Percentiles rank a stretch among this genome's conserved stretches.
These are phyloP conservation scores for Rhodocollybia butyracea DNA, from an alignment of 768 basidiomycete genomes.

Conservation along the genomic window DNA sequence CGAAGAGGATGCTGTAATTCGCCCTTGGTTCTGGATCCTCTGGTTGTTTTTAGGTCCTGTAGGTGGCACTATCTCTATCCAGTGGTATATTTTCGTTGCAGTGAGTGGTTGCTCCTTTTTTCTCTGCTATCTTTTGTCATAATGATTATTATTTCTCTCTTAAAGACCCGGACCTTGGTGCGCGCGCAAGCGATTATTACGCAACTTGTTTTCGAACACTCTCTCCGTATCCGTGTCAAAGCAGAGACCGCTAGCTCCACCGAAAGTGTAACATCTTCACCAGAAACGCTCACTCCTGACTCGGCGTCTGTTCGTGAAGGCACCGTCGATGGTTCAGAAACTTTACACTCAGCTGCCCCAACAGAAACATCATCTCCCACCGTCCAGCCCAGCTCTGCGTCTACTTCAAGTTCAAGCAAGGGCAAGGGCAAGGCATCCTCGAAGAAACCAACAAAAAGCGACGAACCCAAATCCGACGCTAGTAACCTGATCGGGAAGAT, in stretches of 20 bases:
- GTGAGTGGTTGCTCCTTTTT: constrained; percentile 28
- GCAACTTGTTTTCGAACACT: constrained; percentile 41
- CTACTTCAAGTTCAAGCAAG: neutral
- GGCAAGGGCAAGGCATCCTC: neutral
- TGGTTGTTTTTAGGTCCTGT: constrained; percentile 48
- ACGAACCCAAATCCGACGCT: constrained; percentile 17
- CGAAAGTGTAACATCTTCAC: neutral
- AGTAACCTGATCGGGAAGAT: constrained; percentile 68
- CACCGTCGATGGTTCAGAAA: constrained; percentile 5
- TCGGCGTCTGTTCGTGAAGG: constrained; percentile 2
- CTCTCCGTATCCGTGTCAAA: constrained; percentile 61
- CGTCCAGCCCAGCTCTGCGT: constrained; percentile 1
- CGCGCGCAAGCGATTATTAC: constrained; percentile 46
- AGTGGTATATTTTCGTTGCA: constrained; percentile 51
- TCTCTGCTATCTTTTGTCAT: neutral
- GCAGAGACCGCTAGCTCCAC: constrained; percentile 28
- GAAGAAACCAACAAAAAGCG: constrained; percentile 10
- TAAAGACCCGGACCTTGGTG: constrained; percentile 37
- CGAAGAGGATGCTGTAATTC: constrained; percentile 37
- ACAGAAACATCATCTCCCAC: neutral
- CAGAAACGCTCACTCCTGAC: constrained; percentile 3
- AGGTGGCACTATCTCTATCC: constrained; percentile 38
- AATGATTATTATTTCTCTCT: neutral
- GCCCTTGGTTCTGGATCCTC: constrained; percentile 70
- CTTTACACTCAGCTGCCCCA: constrained; percentile 1